phyloP scores from a whole-genome alignment of 495 filamentous ascomycete genomes.

The Penicillium macrosclerotiorum region DNA sequence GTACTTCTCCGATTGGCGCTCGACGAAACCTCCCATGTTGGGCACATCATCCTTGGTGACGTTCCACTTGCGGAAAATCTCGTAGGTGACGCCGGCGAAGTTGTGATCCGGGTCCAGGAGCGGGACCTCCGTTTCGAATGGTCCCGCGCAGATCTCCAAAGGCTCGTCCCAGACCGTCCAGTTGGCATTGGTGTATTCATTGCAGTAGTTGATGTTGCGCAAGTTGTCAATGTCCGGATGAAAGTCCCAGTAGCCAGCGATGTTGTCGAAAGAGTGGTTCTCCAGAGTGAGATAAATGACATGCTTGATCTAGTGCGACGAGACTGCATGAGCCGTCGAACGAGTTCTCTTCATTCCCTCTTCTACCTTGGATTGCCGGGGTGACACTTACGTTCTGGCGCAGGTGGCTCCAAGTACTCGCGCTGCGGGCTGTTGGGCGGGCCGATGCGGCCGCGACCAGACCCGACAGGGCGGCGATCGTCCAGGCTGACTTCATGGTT shows the following conservation, averaged over 20 bases:
- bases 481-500: conserved; percentile 22
- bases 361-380: background rate
- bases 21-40: conserved; percentile 43
- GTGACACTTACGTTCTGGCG: conserved; percentile 27
- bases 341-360: background rate
- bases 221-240: conserved; percentile 41
- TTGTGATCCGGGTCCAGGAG: conserved; percentile 40
- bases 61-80: conserved; percentile 44
- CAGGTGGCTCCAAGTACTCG: conserved; percentile 24
- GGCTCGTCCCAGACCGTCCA: conserved; percentile 43
- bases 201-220: conserved; percentile 35
- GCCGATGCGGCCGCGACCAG: conserved; percentile 18
- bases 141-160: conserved; percentile 37
- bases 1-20: conserved; percentile 44
- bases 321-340: too few relatives aligned
- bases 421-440: conserved; percentile 11
- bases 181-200: conserved; percentile 43
- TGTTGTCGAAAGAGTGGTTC: conserved; percentile 49
- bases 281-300: conserved; percentile 45
- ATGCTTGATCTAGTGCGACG: conserved; percentile 46
- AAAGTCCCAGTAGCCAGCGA: conserved; percentile 44
- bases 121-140: conserved; percentile 40
- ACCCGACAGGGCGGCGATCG: conserved; percentile 9
- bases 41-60: conserved; percentile 34
- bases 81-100: conserved; percentile 39